Percentiles rank a stretch among this genome's conserved stretches.
Evolutionary conservation across 2,329 filamentous ascomycete genomes (phyloP).

Genomic region (Pestalotiopsis sp.): DNA sequence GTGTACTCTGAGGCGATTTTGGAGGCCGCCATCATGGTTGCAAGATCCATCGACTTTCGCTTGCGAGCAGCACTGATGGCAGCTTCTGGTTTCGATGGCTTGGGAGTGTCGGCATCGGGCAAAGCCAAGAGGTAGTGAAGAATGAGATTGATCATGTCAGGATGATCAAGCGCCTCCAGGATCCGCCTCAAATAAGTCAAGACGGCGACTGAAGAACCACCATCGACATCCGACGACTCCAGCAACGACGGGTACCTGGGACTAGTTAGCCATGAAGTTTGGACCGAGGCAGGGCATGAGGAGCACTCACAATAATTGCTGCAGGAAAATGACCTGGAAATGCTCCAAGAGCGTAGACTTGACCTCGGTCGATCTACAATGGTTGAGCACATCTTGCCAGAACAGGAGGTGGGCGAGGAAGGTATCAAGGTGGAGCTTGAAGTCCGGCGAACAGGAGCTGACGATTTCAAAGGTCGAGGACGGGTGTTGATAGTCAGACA

Average conservation of each 20-base stretch:
- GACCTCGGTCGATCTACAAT: constrained; percentile 89
- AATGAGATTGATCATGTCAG: constrained; percentile 92
- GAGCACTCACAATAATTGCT: constrained; percentile 78
- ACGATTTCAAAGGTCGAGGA: constrained; percentile 71
- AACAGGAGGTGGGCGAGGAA: constrained; percentile 95
- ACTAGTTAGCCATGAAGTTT: constrained; percentile 15
- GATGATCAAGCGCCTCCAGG: constrained; percentile 87
- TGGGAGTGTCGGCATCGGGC: constrained; percentile 55
- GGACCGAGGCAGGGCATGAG: neutral
- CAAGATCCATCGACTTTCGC: constrained; percentile 85
- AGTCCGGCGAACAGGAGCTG: constrained; percentile 72
- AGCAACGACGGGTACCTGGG: constrained; percentile 87
- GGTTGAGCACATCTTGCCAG: constrained; percentile 97
- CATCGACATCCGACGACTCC: constrained; percentile 95
- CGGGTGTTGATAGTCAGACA: constrained; percentile 86
- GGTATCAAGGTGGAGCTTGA: constrained; percentile 85
- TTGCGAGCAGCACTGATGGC: constrained; percentile 72
- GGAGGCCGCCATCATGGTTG: constrained; percentile 72
- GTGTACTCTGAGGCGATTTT: constrained; percentile 75
- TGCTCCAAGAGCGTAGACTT: constrained; percentile 93
- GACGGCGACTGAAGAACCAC: constrained; percentile 94
- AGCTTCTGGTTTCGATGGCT: constrained; percentile 43
- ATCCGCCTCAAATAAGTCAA: constrained; percentile 91
- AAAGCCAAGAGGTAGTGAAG: constrained; percentile 89
- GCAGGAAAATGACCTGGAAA: constrained; percentile 94